Percentiles rank a stretch among this genome's conserved stretches.
phyloP scores from a whole-genome alignment of 2,329 filamentous ascomycete species.

The Lanzia echinophila region DNA sequence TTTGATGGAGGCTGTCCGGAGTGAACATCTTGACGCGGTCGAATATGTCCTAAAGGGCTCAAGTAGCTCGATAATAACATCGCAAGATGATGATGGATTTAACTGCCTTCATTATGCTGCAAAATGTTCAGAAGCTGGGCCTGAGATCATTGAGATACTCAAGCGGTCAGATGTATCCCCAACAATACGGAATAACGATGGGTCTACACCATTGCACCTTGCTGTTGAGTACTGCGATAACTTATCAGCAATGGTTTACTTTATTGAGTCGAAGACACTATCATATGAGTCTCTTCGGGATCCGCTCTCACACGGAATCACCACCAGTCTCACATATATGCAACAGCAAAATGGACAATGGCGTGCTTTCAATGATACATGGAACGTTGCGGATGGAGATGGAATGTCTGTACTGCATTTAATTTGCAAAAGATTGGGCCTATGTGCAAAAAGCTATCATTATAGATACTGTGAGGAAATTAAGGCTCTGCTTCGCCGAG shows the following conservation, averaged over 20 bases:
- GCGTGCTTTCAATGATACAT: too few relatives aligned
- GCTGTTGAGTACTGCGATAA: not conserved
- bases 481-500: not conserved
- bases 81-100: not conserved
- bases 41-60: not conserved
- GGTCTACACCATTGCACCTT: not conserved
- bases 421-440: not conserved
- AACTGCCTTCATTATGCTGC: not conserved
- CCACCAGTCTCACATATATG: too few relatives aligned
- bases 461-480: not conserved
- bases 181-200: not conserved
- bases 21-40: not conserved
- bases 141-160: not conserved
- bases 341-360: too few relatives aligned
- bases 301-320: too few relatives aligned
- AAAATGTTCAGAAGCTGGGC: not conserved
- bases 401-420: not conserved
- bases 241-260: too few relatives aligned
- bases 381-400: not conserved
- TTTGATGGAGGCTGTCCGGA: not conserved
- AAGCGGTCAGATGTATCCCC: not conserved
- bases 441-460: too few relatives aligned
- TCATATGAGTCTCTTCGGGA: too few relatives aligned
- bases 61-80: not conserved
- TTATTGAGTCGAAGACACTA: too few relatives aligned